Base-by-base conservation (phyloP, 805 yeast genomes). In the Zygosaccharomyces pseudorouxii region DNA sequence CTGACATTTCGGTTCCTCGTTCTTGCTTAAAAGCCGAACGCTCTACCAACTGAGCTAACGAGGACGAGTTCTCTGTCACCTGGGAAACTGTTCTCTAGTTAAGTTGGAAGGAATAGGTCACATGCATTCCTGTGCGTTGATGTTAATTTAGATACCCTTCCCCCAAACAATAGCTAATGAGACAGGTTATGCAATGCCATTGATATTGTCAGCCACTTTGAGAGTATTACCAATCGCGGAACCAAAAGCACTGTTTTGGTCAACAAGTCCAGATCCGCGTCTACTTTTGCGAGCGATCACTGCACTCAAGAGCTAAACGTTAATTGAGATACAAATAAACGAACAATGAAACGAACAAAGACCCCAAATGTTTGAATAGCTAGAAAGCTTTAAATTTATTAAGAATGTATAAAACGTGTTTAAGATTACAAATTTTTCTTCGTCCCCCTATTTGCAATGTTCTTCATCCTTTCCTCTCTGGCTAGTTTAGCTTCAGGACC, bases 31-130 rank as follows among this genome's bases (percentile, higher is more conserved):
- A 77, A 77, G 82, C 80, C 81, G 80, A 77, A 76, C 81, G 81
- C 81, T 78, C 81, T 77, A 77, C 81, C 82, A 77, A 77, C 81
- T 77, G 82, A 77, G 81, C 82, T 78, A 78, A 70, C 74, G 69
- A 69, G 74, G 74, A 70, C 64, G 72, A 70, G 74, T 69, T 68
- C 70, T 62, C 50, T 42, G 46, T 25, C 12, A n/a, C 23, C 10
- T 22, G 23, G 23, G 14, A 18, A 20, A 38, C 28, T 6, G 9
- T 25, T 25, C 6, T 25, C 28, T 25, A 9, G 28, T 25, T 25
- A 9, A 7, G 9, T 9, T 9, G 6, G 28, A 7, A 25, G 28
- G 9, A 25, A 7, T 22, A 22, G 23, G 23, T 22, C 23, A 22
- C 23, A n/a, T n/a, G n/a, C n/a, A n/a, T n/a, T n/a, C n/a, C n/a